Evolutionary conservation across 2,329 filamentous ascomycete genomes (phyloP), one percentile per base, ranked within the genome.

Genomic region (Orbilia blumenaviensis): DNA sequence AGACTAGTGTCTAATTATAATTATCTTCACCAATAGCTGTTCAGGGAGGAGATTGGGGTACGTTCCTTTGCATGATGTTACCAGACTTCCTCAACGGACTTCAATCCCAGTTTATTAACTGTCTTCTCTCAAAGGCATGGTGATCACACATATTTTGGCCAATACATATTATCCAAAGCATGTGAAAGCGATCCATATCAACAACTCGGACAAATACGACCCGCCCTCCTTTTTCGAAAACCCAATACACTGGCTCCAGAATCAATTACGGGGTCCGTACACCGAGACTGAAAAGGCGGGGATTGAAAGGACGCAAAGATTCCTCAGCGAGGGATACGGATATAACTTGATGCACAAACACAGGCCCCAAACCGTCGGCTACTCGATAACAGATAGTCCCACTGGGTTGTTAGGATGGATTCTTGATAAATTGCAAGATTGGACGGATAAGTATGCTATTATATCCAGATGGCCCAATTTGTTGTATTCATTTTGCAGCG

Each of bases 391-490:
- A 0, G 91, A 93, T 81, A 89, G 87, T 5, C 92, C 92, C 0
- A 87, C 92, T 0, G 90, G 87, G 0, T 83, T 93, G 2, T 84
- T 94, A 0, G 88, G 90, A 0, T 95, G 92, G 92, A 89, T 94
- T 34, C 91, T 91, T 78, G 92, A 94, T 83, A 94, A 94, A 81
- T 83, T 94, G 38, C 88, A 90, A 78, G 89, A 91, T 79, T 94
- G 91, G 92, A 89, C 89, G 0, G 91, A 94, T 79, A 80, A 63
- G 69, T 74, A 56, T 2, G 21, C 41, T 27, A 27, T 4, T 27
- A 9, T 16, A 12, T 8, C 1, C n/a, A n/a, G n/a, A n/a, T n/a
- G n/a, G n/a, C n/a, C n/a, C n/a, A n/a, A n/a, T n/a, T n/a, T n/a
- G n/a, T n/a, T n/a, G n/a, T n/a, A n/a, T n/a, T n/a, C n/a, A n/a